A percentile compares a stretch with the other conserved stretches of the same genome.
phyloP scores from a whole-genome alignment of 2,329 filamentous ascomycete genomes.

The Colletotrichum musae region DNA sequence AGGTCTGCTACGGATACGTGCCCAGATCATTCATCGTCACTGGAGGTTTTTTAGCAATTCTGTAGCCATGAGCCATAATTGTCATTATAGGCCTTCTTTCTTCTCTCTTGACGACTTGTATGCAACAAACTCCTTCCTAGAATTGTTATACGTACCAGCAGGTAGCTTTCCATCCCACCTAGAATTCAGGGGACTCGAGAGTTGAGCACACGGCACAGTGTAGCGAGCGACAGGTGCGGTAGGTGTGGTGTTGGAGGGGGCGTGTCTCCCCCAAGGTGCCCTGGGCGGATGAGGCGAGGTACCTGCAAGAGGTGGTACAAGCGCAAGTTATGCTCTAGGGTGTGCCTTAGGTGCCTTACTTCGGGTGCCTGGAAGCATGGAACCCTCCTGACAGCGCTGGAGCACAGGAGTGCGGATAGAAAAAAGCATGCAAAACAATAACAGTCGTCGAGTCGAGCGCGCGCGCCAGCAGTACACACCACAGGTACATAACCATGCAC shows the following conservation, averaged over 20 bases:
- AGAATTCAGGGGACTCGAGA: constrained; percentile 19
- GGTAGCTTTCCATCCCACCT: neutral
- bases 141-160: neutral
- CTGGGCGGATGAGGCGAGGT: constrained; percentile 8
- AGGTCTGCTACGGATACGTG: no score
- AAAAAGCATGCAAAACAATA: constrained; percentile 1
- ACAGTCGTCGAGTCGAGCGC: constrained; percentile 7
- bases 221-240: constrained; percentile 4
- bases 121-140: neutral
- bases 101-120: no score
- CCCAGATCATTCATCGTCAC: no score
- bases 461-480: neutral
- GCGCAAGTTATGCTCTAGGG: constrained; percentile 9
- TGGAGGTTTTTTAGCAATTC: no score
- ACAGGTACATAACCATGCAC: neutral
- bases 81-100: no score
- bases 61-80: no score
- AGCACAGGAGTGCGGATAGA: constrained; percentile 35
- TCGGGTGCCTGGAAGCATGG: neutral
- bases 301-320: constrained; percentile 35
- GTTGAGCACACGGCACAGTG: constrained; percentile 19
- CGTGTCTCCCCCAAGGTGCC: constrained; percentile 18
- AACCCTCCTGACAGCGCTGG: constrained; percentile 3
- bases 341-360: neutral
- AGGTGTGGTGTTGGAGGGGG: constrained; percentile 32